A percentile compares a stretch with the other conserved stretches of the same genome.
Conservation (phyloP, 208 protist genomes). For the Wallacemonas sp. region DNA sequence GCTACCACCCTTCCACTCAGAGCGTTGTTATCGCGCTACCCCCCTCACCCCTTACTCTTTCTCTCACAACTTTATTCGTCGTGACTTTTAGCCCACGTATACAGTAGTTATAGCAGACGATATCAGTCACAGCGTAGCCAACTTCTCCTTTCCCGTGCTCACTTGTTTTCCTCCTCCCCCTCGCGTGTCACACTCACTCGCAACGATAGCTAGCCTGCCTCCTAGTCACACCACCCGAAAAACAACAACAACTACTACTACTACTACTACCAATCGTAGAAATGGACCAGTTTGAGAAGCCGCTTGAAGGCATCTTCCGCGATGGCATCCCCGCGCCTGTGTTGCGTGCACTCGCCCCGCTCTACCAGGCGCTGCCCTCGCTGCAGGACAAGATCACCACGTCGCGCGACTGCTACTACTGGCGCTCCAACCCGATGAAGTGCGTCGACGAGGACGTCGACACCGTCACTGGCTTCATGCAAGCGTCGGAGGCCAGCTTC, state of each 20-base stretch:
- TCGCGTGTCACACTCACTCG: too few species aligned
- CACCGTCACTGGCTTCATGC: conserved; percentile 83
- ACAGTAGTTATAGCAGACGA: too few species aligned
- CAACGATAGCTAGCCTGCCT: too few species aligned
- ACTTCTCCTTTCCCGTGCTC: too few species aligned
- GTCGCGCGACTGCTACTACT: conserved; percentile 89
- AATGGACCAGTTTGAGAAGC: conserved; percentile 87
- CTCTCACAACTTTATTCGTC: too few species aligned
- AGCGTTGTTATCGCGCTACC: too few species aligned
- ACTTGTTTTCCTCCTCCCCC: too few species aligned
- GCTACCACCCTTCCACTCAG: too few species aligned
- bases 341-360: conserved; percentile 84
- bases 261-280: not conserved
- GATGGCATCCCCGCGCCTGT: conserved; percentile 89
- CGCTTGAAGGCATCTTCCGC: conserved; percentile 91
- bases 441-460: conserved; percentile 84
- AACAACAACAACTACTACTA: not conserved
- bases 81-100: too few species aligned
- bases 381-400: conserved; percentile 65
- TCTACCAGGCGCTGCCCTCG: conserved; percentile 85
- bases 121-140: too few species aligned
- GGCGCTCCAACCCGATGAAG: conserved; percentile 86
- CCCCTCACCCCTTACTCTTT: too few species aligned
- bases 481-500: conserved; percentile 86
- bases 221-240: too few species aligned